Base-by-base conservation (phyloP, 805 yeast genomes). In the Saturnispora gosingensis region DNA sequence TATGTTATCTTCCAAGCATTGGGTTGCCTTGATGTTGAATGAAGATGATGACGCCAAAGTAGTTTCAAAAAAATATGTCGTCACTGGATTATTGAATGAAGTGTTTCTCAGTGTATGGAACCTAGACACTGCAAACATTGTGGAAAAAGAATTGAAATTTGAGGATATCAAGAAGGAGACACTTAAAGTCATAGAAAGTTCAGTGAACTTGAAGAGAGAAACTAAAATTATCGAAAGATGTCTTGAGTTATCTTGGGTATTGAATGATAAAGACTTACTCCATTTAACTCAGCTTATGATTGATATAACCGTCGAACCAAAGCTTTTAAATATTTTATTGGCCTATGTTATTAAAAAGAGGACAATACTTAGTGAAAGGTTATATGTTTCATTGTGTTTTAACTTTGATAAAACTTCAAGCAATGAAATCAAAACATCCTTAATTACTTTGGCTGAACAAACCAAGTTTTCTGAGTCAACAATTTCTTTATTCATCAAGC, bases 71-170 rank as follows among this genome's bases (percentile, higher is more conserved):
- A 56, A 55, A 20, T 28, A 45, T 25, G 54, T 61, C 40, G 53
- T 58, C 9, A 44, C 65, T 4, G 57, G 57, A 3, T 48, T 66
- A n/a, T 45, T 64, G n/a, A 62, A 61, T 51, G 67, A 64, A 47
- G 48, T 65, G 10, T 64, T 64, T 36, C 39, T 34, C 13, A 57
- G 46, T 32, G 34, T 64, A 10, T 55, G 53, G 51, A 18, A 39
- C 10, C 46, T 22, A 11, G 49, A 50, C 24, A n/a, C 27, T 6
- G 20, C 45, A 9, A 18, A 13, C 0, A 22, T 9, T 7, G 10
- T 18, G 3, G 53, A 47, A 18, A 47, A 35, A 18, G 24, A 7
- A 11, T 4, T 34, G 7, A 27, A 18, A 30, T 51, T 47, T 20
- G 24, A 28, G 8, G 30, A 27, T 36, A 4, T 46, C 5, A 36